Evolutionary conservation across 805 yeast genomes (phyloP).

Genomic region (Jamesozyma rosinii): DNA sequence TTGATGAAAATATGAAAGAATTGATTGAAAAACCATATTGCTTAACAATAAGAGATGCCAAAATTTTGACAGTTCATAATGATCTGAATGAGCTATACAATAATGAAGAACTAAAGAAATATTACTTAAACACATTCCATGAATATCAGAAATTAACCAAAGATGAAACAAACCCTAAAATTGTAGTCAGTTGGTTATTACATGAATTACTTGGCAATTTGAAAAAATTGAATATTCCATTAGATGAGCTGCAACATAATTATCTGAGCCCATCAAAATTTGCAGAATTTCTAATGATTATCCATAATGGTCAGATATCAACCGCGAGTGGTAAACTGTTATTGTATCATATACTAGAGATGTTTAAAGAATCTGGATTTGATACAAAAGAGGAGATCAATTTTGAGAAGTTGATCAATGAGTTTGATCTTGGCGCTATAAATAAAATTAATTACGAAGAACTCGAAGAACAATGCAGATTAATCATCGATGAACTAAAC

Average conservation of each 20-base stretch:
- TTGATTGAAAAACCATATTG: slow-evolving; percentile 43
- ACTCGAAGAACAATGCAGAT: slow-evolving; percentile 35
- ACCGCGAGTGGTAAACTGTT: slow-evolving; percentile 59
- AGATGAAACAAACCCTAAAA: slow-evolving; percentile 27
- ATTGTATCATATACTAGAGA: slow-evolving; percentile 50
- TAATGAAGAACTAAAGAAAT: slow-evolving; percentile 36
- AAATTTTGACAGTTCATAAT: slow-evolving; percentile 46
- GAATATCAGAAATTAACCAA: slow-evolving; percentile 30
- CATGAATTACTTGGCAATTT: slow-evolving; percentile 72
- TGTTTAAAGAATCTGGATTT: slow-evolving; percentile 32
- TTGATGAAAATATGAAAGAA: slow-evolving; percentile 46
- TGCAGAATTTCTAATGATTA: slow-evolving; percentile 45
- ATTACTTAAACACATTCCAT: slow-evolving; percentile 36
- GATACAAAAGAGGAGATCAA: slow-evolving; percentile 8
- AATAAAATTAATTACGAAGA: slow-evolving; percentile 29
- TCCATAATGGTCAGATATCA: slow-evolving; percentile 44
- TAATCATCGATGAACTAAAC: slow-evolving; percentile 33
- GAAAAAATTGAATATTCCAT: slow-evolving; percentile 37
- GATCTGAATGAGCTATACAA: slow-evolving; percentile 19
- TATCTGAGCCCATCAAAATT: slow-evolving; percentile 38
- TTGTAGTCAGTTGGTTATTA: slow-evolving; percentile 68
- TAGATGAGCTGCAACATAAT: slow-evolving; percentile 24
- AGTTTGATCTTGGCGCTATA: slow-evolving; percentile 39
- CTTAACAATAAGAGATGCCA: slow-evolving; percentile 66
- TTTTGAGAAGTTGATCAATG: slow-evolving; percentile 41